These are phyloP conservation scores for Bathelium albidoporum DNA, from an alignment of 495 filamentous ascomycete genomes.

Conservation along the genomic window DNA sequence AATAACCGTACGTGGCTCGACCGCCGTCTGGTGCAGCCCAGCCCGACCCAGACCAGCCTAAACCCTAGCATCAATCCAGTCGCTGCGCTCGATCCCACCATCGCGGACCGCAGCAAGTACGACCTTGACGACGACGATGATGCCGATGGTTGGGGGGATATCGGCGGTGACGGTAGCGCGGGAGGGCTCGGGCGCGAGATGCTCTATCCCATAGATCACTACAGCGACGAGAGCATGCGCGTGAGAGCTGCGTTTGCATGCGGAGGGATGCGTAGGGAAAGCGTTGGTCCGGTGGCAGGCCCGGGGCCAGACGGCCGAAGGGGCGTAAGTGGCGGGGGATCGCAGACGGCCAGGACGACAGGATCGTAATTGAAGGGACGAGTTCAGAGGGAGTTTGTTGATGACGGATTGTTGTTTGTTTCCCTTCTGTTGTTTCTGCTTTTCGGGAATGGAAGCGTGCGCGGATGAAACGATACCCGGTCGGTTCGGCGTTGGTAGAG, in stretches of 20 bases:
- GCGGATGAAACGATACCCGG: no score
- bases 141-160: no score
- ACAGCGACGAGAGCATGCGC: conserved; percentile 2
- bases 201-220: background rate
- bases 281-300: background rate
- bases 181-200: conserved; percentile 3
- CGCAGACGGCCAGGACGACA: no score
- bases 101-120: conserved; percentile 7
- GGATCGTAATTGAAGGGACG: no score
- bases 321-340: background rate
- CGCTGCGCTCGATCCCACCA: conserved; percentile 11
- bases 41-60: conserved; percentile 1
- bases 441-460: no score
- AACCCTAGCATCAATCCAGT: conserved; percentile 3
- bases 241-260: conserved; percentile 2
- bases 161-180: conserved; percentile 2
- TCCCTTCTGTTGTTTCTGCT: no score
- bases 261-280: background rate
- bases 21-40: background rate
- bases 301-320: background rate
- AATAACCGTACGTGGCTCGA: background rate
- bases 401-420: no score
- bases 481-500: no score
- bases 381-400: no score
- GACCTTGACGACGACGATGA: conserved; percentile 6